Conservation (phyloP, 2,329 filamentous ascomycete species). For the Emmonsia crescens region DNA sequence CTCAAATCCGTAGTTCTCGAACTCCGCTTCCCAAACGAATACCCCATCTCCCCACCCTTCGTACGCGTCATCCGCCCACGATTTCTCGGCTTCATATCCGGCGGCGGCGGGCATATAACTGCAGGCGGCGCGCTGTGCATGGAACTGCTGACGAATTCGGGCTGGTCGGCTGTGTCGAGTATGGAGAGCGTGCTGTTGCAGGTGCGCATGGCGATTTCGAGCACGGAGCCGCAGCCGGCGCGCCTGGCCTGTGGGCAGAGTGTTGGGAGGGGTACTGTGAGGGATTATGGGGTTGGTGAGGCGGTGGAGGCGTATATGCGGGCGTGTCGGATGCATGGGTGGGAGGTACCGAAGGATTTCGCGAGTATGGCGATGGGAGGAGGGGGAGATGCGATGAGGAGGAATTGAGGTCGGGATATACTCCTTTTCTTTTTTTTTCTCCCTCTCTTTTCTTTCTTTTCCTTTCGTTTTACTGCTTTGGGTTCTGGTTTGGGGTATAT, state of each 20-base stretch:
- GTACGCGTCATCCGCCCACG: constrained; percentile 71
- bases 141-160: constrained; percentile 71
- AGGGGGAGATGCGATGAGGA: neutral
- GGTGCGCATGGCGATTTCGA: constrained; percentile 65
- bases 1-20: constrained; percentile 66
- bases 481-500: neutral
- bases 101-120: constrained; percentile 81
- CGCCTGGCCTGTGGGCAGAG: constrained; percentile 41
- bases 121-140: constrained; percentile 74
- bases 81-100: constrained; percentile 58
- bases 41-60: constrained; percentile 71
- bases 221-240: constrained; percentile 58
- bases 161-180: constrained; percentile 63
- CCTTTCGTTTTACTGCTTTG: neutral
- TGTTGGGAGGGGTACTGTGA: neutral
- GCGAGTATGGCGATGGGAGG: constrained; percentile 9
- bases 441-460: neutral
- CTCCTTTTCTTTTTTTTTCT: neutral
- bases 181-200: constrained; percentile 75
- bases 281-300: constrained; percentile 57
- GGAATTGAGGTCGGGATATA: neutral
- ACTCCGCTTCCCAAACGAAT: constrained; percentile 66
- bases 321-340: constrained; percentile 59
- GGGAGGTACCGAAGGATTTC: constrained; percentile 58
- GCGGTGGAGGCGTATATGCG: constrained; percentile 64